These are phyloP conservation scores for Lachnellula arida DNA, from an alignment of 2,329 filamentous ascomycete species.

Conservation along the genomic window DNA sequence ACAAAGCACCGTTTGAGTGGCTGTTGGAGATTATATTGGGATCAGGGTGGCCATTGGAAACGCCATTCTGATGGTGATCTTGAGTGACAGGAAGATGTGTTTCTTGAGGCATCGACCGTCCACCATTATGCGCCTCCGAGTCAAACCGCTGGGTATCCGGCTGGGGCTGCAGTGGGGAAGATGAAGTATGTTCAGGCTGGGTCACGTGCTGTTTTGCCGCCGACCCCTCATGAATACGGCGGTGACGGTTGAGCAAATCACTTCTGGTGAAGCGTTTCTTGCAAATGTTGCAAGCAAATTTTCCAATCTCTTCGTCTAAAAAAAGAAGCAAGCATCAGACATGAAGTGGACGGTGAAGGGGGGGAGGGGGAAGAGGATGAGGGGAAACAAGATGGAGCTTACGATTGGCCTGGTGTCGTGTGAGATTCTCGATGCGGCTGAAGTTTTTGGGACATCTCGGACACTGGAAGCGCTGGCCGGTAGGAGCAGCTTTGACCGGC, in stretches of 20 bases:
- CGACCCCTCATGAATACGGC: slow-evolving; percentile 25
- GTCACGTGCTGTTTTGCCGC: slow-evolving; percentile 13
- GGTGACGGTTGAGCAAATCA: slow-evolving; percentile 29
- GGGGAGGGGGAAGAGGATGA: background rate
- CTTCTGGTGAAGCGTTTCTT: slow-evolving; percentile 29
- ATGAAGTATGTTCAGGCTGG: slow-evolving; percentile 6
- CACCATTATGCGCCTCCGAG: slow-evolving; percentile 9
- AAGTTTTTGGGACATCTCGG: slow-evolving; percentile 29
- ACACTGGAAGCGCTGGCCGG: slow-evolving; percentile 24
- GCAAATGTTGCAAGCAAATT: slow-evolving; percentile 26
- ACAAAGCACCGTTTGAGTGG: background rate
- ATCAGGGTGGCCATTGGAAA: background rate
- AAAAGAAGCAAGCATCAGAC: background rate
- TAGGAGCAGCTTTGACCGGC: background rate
- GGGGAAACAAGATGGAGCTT: slow-evolving; percentile 6
- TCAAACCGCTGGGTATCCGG: slow-evolving; percentile 6
- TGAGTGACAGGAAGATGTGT: background rate
- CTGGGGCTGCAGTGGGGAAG: slow-evolving; percentile 3
- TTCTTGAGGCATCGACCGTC: background rate
- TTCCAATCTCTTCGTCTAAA: slow-evolving; percentile 28
- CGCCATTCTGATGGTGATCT: background rate
- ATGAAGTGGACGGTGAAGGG: background rate
- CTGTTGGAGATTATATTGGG: background rate
- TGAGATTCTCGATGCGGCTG: slow-evolving; percentile 29
- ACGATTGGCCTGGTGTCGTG: slow-evolving; percentile 31